These are phyloP conservation scores for Novymonas esmeraldas DNA, from an alignment of 208 protist genomes.

Conservation along the genomic window DNA sequence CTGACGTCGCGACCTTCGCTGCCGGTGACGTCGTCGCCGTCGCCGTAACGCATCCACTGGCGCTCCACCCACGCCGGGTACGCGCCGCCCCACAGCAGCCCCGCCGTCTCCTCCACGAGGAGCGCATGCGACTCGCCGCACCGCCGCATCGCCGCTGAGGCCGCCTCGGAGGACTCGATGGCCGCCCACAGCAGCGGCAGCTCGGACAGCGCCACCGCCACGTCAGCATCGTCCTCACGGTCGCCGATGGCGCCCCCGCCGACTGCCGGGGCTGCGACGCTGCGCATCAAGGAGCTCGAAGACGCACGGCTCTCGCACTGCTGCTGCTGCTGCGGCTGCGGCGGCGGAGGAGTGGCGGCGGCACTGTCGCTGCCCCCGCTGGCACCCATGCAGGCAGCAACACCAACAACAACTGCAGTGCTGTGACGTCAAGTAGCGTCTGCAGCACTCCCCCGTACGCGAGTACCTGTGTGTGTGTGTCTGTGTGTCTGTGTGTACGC, in stretches of 20 bases:
- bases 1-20: constrained; percentile 3
- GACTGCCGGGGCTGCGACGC: no score
- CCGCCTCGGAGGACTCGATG: constrained; percentile 3
- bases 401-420: no score
- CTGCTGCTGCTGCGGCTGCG: no score
- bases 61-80: constrained; percentile 31
- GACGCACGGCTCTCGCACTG: no score
- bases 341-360: no score
- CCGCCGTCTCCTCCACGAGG: constrained; percentile 21
- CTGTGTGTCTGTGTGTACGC: no score
- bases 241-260: not conserved
- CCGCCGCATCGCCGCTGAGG: not conserved
- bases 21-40: constrained; percentile 12
- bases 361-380: no score
- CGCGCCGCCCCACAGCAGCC: constrained; percentile 25
- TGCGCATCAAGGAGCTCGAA: no score
- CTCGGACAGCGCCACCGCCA: constrained; percentile 3
- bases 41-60: constrained; percentile 21
- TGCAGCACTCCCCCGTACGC: no score
- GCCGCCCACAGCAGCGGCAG: constrained; percentile 29
- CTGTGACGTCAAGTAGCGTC: no score
- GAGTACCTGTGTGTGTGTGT: no score
- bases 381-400: no score
- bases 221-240: not conserved
- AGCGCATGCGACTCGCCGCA: constrained; percentile 9